Percentiles rank a stretch among this genome's conserved stretches.
These are phyloP conservation scores for Sarocladium brachiariae DNA, from an alignment of 2,329 filamentous ascomycete genomes.

Conservation along the genomic window DNA sequence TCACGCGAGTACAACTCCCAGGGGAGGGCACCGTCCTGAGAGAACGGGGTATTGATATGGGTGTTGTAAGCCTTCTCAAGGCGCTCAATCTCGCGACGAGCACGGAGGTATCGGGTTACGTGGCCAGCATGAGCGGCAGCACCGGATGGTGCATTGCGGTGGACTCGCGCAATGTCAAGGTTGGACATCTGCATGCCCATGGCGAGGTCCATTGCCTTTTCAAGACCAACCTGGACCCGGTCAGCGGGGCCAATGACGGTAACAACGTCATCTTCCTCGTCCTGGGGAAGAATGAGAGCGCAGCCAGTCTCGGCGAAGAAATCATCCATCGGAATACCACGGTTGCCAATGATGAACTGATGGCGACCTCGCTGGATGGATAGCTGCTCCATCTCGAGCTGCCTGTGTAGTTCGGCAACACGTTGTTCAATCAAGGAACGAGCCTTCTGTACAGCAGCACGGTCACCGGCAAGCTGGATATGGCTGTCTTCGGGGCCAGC, in stretches of 20 bases:
- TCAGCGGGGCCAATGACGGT: constrained; percentile 77
- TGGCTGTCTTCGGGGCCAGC: constrained; percentile 62
- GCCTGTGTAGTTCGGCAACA: constrained; percentile 66
- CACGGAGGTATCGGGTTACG: constrained; percentile 78
- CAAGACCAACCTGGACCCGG: constrained; percentile 65
- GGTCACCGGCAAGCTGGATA: constrained; percentile 83
- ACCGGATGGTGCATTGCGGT: constrained; percentile 65
- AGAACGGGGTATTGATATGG: constrained; percentile 76
- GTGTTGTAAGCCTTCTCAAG: constrained; percentile 75
- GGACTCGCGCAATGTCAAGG: constrained; percentile 75
- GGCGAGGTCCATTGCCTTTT: constrained; percentile 82
- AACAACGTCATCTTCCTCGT: constrained; percentile 74
- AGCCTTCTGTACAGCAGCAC: constrained; percentile 70
- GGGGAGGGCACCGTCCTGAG: constrained; percentile 60
- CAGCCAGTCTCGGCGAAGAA: constrained; percentile 91
- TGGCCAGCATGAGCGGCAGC: constrained; percentile 75
- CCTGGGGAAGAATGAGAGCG: constrained; percentile 71
- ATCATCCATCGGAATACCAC: constrained; percentile 71
- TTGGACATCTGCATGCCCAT: constrained; percentile 79
- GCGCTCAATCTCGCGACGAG: constrained; percentile 73
- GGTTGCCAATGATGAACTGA: constrained; percentile 88
- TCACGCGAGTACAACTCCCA: constrained; percentile 89
- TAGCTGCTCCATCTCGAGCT: constrained; percentile 71
- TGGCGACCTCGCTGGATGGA: constrained; percentile 81
- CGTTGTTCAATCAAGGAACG: constrained; percentile 75